Base-by-base conservation (phyloP, 352 stramenopile genomes). In the Thalassiosira delicatula region DNA sequence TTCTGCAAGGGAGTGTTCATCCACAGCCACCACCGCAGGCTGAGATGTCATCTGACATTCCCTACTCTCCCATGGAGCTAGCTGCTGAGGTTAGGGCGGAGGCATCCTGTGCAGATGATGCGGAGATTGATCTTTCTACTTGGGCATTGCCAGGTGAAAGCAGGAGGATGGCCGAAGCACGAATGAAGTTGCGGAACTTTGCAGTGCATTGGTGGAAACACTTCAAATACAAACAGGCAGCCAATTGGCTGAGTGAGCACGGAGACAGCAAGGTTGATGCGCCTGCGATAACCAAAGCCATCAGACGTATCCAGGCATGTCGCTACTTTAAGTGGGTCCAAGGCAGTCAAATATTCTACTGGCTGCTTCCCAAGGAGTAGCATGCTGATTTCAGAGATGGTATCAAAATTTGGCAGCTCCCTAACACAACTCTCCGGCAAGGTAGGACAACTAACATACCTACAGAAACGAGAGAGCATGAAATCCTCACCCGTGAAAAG, bases 61-160 rank as follows among this genome's bases (percentile, higher is more conserved):
- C 35, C 35, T 17, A 32, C 54, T 4, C 8, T 19, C 23, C 3
- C 3, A 8, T 25, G 4, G 44, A 19, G 23, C 11, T 3, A 9
- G 40, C 61, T 56, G 23, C 42, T 30, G 33, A 42, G 17, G 57
- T 21, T 33, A 44, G 12, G 68, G 60, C 73, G 1, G 46, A 54
- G 27, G 77, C 79, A 33, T 35, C 63, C 21, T 5, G 61, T 11
- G 59, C 65, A 30, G 79, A 85, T 29, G 60, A 85, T 42, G 65
- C 71, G 0, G 53, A 54, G 29, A 49, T 85, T 0, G 78, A 82
- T 33, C 21, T 75, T 4, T 54, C 11, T 27, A 35, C 32, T 14
- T n/a, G n/a, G n/a, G n/a, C n/a, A n/a, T n/a, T n/a, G n/a, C n/a
- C n/a, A n/a, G n/a, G n/a, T n/a, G n/a, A n/a, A n/a, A n/a, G n/a